Evolutionary conservation across 2,329 filamentous ascomycete species (phyloP), one percentile per base, ranked within the genome.

Genomic region (Fusarium setosum): DNA sequence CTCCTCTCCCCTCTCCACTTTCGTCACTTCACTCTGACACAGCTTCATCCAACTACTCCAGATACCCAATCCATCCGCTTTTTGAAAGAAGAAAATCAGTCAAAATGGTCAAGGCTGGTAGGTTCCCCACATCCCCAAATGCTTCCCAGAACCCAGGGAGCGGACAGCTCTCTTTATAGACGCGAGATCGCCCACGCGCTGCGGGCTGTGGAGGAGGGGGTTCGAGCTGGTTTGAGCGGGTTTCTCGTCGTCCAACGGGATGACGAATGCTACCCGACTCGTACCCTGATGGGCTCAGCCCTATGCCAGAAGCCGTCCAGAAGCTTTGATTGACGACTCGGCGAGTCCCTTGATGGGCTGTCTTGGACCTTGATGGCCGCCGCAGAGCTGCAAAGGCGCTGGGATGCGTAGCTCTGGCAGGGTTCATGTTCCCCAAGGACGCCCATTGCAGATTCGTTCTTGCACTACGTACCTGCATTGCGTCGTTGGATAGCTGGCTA

Each of bases 101-200:
- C 91, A 97, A 90, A 90, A 97, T 97, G 94, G 94, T 97, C 87
- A 97, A 97, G 89, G 94, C 95, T 85, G 93, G 93, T 97, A 89
- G 78, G 92, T 13, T 54, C 42, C 32, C 37, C 54, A 20, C 17
- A 34, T 51, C 47, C 45, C 31, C 44, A 37, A 49, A 51, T 45
- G 31, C 40, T 52, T 47, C 20, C 57, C 40, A 42, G 51, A 48
- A 52, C 49, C 17, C 29, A 48, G 37, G 37, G 44, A 55, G 48
- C 56, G 54, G 49, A 48, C 69, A 68, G 63, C 70, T 72, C 69
- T 69, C 66, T 72, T 68, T 76, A 73, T 70, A 71, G 57, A 56
- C 37, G 57, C 57, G 45, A 54, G 35, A 53, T 54, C 38, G 48
- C 44, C 48, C n/a, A n/a, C n/a, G 42, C 52, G 61, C 67, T 61